A percentile compares a stretch with the other conserved stretches of the same genome.
These are phyloP conservation scores for Phoenix roebelenii DNA, from an alignment of 176 grass and related monocot species.

Conservation along the genomic window DNA sequence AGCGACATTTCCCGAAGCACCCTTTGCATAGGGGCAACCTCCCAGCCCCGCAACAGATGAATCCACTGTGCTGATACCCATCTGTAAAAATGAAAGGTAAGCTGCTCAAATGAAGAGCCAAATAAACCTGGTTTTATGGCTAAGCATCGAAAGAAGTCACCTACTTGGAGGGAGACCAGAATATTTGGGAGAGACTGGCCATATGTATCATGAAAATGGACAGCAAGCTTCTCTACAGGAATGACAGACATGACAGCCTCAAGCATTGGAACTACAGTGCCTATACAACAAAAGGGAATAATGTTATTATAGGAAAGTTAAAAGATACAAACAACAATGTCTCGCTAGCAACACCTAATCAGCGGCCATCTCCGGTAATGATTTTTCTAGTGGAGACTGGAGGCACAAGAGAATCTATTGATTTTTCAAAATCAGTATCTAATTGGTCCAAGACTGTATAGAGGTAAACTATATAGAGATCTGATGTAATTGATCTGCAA, in stretches of 20 bases:
- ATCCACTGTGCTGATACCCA: conserved; percentile 67
- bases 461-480: no score
- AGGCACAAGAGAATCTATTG: no score
- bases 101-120: neutral
- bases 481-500: no score
- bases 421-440: no score
- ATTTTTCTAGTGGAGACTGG: no score
- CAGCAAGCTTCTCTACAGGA: conserved; percentile 67
- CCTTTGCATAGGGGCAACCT: conserved; percentile 80
- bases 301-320: neutral
- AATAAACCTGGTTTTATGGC: neutral
- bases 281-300: conserved; percentile 25
- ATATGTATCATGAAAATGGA: conserved; percentile 91
- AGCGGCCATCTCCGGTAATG: no score
- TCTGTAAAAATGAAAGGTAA: conserved; percentile 25
- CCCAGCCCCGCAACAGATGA: conserved; percentile 79
- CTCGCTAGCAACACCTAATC: no score
- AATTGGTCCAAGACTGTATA: no score
- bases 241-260: conserved; percentile 53
- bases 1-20: conserved; percentile 75
- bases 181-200: conserved; percentile 89
- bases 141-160: conserved; percentile 3
- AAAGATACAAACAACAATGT: neutral
- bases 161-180: conserved; percentile 73
- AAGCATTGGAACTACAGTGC: conserved; percentile 73